Evolutionary conservation across 2,329 filamentous ascomycete species (phyloP).

Genomic region (Myriangium duriaei): DNA sequence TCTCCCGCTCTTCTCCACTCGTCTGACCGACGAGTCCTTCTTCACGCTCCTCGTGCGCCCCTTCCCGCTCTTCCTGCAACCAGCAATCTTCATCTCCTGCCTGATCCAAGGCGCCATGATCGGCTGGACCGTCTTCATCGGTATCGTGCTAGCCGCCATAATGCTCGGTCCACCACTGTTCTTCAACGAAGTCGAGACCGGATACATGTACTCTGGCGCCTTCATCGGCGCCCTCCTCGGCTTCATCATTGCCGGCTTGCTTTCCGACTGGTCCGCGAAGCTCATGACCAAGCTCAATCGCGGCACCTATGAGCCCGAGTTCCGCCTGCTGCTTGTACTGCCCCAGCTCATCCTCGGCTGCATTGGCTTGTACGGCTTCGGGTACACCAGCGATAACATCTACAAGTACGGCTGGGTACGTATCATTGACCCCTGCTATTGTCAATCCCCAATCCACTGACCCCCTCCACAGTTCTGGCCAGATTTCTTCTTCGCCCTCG

Average conservation of each 20-base stretch:
- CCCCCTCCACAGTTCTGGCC: constrained; percentile 42
- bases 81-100: constrained; percentile 68
- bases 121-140: constrained; percentile 90
- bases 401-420: constrained; percentile 49
- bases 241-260: constrained; percentile 58
- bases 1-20: constrained; percentile 52
- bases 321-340: constrained; percentile 68
- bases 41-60: constrained; percentile 55
- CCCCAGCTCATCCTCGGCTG: constrained; percentile 69
- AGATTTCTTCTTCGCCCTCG: constrained; percentile 69
- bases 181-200: constrained; percentile 69
- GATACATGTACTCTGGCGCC: constrained; percentile 76
- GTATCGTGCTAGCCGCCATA: constrained; percentile 67
- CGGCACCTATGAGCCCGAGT: constrained; percentile 85
- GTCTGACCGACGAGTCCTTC: constrained; percentile 68
- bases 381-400: constrained; percentile 53
- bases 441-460: background rate
- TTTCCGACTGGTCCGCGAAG: constrained; percentile 62
- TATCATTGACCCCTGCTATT: background rate
- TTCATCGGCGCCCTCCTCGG: constrained; percentile 74
- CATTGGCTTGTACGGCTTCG: constrained; percentile 75
- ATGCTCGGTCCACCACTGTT: constrained; percentile 71
- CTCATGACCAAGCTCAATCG: constrained; percentile 60
- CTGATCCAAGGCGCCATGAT: constrained; percentile 83
- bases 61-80: constrained; percentile 71